Evolutionary conservation across 495 filamentous ascomycete species (phyloP), one percentile per base, ranked within the genome.

Genomic region (Penicillium herquei): DNA sequence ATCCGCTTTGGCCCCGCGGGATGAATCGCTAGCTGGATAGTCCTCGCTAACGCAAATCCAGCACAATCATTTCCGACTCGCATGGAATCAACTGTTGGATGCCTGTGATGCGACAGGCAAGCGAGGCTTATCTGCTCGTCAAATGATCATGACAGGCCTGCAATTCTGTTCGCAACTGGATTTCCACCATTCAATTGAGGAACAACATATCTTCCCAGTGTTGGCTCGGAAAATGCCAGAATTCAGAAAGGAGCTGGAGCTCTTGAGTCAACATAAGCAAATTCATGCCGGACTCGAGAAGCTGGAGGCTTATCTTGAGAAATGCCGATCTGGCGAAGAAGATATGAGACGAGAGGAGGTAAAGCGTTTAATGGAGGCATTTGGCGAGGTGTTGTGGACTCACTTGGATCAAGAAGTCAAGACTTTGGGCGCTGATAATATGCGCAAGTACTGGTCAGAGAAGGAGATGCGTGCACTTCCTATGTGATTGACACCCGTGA

Each of bases 121-220:
- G 54, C 79, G 84, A 0, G 74, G 73, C 51, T 75, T 89, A 66
- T 81, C 83, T 9, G 78, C 90, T 13, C 79, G 81, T 33, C 76
- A 82, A 48, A 87, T 93, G 66, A 69, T 92, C 58, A 66, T 71
- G 64, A 77, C 77, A 18, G 88, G 85, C 2, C 68, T 88, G 6
- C 67, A 82, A 7, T 92, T 96, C 70, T 78, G 80, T 50, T 74
- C 76, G 6, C 83, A 88, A 51, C 81, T 97, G 3, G 78, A 84
- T 33, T 72, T 84, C 51, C 92, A 97, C 77, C 92, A 97, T 72
- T 71, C 66, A 35, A 92, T 96, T 59, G 92, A 97, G 69, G 92
- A 97, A 67, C 75, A 77, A 18, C 84, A 92, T 62, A 77, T 97
- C 39, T 94, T 94, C 69, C 92, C 92, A 13, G 55, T 87, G 3